phyloP scores from a whole-genome alignment of 805 yeast genomes.

The Candida verbasci region DNA sequence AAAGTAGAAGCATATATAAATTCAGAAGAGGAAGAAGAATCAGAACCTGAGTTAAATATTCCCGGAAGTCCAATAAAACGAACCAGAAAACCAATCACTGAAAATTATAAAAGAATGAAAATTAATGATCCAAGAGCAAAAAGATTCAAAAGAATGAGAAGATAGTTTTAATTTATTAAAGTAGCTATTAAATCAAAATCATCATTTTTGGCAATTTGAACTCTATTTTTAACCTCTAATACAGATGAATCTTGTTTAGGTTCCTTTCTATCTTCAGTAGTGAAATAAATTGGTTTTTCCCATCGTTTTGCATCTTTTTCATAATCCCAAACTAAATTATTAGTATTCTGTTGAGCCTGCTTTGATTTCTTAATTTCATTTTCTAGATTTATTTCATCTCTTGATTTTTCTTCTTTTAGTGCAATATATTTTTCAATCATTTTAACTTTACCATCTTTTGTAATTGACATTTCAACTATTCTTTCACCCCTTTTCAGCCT shows the following conservation, averaged over 20 bases:
- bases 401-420: constrained; percentile 17
- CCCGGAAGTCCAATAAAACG: constrained; percentile 8
- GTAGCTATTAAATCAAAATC: constrained; percentile 19
- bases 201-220: constrained; percentile 18
- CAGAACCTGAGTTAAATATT: constrained; percentile 5
- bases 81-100: constrained; percentile 33
- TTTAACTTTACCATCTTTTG: constrained; percentile 69
- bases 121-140: constrained; percentile 44
- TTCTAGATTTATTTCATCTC: constrained; percentile 35
- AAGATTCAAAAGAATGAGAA: constrained; percentile 36
- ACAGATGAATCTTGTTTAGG: not conserved
- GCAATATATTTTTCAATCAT: constrained; percentile 44
- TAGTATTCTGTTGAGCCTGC: constrained; percentile 29
- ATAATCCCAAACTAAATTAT: constrained; percentile 51
- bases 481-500: constrained; percentile 71
- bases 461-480: constrained; percentile 70
- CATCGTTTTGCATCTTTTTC: constrained; percentile 51
- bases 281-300: constrained; percentile 47
- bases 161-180: constrained; percentile 13
- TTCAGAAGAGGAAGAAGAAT: constrained; percentile 12
- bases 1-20: constrained; percentile 19
- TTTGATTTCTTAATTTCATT: constrained; percentile 22
- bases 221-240: constrained; percentile 14
- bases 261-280: constrained; percentile 2
- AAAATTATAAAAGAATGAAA: constrained; percentile 51